phyloP scores from a whole-genome alignment of 768 basidiomycete genomes.

The Mycena venus region DNA sequence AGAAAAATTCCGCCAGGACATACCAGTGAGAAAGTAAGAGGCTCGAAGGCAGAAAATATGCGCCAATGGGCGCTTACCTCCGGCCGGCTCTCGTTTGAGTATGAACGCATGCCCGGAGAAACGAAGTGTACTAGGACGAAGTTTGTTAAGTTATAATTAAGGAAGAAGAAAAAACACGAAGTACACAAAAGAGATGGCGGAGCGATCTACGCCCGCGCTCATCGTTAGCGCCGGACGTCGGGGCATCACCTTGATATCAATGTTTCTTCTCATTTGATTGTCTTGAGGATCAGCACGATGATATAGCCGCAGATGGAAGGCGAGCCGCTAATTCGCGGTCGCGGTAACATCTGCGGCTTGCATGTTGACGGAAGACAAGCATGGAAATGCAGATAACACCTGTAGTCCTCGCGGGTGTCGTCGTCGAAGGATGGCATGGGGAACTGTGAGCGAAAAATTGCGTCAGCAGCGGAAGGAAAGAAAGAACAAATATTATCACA shows the following conservation, averaged over 20 bases:
- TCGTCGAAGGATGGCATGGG: slow-evolving; percentile 8
- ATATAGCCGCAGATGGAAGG: background rate
- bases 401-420: background rate
- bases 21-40: background rate
- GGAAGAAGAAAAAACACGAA: background rate
- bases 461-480: background rate
- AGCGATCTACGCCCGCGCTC: too few relatives aligned
- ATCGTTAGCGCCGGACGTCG: too few relatives aligned
- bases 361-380: background rate
- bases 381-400: background rate
- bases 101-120: background rate
- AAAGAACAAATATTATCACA: background rate
- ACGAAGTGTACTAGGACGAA: background rate
- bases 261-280: background rate
- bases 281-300: background rate
- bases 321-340: background rate
- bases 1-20: background rate
- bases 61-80: too few relatives aligned
- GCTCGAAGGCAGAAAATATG: too few relatives aligned
- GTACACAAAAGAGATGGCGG: background rate
- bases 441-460: background rate
- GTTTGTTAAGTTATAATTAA: background rate
- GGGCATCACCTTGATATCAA: background rate
- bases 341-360: background rate
- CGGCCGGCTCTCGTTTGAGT: background rate